Conservation (phyloP, 1,284 basidiomycete genomes). For the Ganoderma meredithae region DNA sequence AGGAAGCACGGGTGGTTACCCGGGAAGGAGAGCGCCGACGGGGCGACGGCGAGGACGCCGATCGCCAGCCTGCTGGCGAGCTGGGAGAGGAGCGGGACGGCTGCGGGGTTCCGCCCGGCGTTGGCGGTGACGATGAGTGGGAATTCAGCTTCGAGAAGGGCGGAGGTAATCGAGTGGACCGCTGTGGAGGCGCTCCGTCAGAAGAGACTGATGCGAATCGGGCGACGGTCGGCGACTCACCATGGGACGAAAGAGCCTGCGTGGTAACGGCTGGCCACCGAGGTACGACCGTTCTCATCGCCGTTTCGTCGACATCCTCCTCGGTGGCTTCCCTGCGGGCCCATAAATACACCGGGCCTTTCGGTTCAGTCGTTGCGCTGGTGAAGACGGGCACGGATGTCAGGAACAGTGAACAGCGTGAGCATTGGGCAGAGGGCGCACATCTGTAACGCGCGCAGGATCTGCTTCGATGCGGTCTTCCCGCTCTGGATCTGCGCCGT, state of each 20-base stretch:
- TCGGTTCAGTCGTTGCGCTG: conserved; percentile 69
- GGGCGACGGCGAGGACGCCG: conserved; percentile 60
- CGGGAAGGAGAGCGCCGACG: conserved; percentile 60
- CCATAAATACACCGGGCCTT: conserved; percentile 77
- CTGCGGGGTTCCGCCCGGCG: conserved; percentile 59
- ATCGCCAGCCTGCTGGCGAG: conserved; percentile 61
- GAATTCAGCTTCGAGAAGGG: conserved; percentile 55
- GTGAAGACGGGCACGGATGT: neutral
- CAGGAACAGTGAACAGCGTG: neutral
- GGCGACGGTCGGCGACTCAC: conserved; percentile 41
- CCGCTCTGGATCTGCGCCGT: conserved; percentile 63
- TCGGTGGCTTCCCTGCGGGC: conserved; percentile 72
- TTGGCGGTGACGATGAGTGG: conserved; percentile 72
- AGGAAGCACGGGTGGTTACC: conserved; percentile 61
- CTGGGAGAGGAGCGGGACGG: conserved; percentile 53
- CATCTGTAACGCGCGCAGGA: conserved; percentile 70
- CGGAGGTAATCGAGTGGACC: conserved; percentile 50
- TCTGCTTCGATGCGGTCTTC: conserved; percentile 53
- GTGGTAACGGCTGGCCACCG: conserved; percentile 61
- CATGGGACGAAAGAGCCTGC: conserved; percentile 52
- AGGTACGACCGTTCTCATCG: conserved; percentile 41
- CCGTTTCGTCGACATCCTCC: conserved; percentile 56
- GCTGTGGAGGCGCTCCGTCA: conserved; percentile 40
- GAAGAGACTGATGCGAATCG: neutral
- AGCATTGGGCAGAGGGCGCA: conserved; percentile 33